A percentile compares a stretch with the other conserved stretches of the same genome.
Evolutionary conservation across 805 yeast genomes (phyloP).

Genomic region (Yarrowia deformans): DNA sequence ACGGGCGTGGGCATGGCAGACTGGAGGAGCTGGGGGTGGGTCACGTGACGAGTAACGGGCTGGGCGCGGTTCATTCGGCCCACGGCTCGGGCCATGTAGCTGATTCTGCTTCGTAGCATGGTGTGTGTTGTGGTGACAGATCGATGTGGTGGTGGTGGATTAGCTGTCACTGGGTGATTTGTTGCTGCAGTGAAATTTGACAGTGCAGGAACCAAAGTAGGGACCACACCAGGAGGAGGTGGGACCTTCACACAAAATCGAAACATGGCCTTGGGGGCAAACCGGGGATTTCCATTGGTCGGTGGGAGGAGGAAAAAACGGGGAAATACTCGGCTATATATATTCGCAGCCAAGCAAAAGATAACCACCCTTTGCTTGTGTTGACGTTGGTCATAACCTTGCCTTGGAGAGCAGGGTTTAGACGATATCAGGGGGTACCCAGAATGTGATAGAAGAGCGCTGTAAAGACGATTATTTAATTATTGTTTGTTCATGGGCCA

Average conservation of each 20-base stretch:
- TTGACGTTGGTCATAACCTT: conserved; percentile 3
- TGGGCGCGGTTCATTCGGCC: background rate
- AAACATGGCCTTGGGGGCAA: background rate
- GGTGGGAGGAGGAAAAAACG: background rate
- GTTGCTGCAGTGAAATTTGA: conserved; percentile 2
- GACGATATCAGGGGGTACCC: too few species aligned
- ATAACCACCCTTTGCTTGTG: too few species aligned
- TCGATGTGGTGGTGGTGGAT: background rate
- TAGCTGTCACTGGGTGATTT: background rate
- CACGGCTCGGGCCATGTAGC: conserved; percentile 8
- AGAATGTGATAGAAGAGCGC: too few species aligned
- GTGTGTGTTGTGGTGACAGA: too few species aligned
- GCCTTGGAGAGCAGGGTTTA: too few species aligned
- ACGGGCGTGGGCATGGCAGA: conserved; percentile 34
- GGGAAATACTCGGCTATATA: background rate
- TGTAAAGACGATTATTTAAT: too few species aligned
- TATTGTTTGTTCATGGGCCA: too few species aligned
- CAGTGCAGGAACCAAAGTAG: background rate
- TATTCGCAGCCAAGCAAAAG: background rate
- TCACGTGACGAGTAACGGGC: background rate
- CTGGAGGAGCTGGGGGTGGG: conserved; percentile 12
- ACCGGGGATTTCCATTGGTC: background rate
- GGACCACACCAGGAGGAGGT: too few species aligned
- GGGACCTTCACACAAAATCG: too few species aligned
- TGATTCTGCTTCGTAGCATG: conserved; percentile 31